Evolutionary conservation across 306 rosid genomes (phyloP), one percentile per base, ranked within the genome.

Genomic region (Argentina anserina): DNA sequence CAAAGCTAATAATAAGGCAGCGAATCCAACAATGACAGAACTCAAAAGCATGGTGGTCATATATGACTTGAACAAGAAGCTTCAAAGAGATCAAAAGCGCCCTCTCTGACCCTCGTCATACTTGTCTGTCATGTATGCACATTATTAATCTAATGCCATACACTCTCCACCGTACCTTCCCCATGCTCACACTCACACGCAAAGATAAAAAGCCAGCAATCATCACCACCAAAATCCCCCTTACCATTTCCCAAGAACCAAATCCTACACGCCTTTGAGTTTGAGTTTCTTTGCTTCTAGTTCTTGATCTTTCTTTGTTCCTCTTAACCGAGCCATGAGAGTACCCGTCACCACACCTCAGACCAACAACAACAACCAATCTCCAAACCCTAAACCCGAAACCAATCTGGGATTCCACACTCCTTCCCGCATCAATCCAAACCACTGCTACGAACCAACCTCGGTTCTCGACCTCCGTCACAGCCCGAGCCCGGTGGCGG

Each of bases 381-480:
- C 81, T 55, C 65, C 62, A 18, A 81, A 61, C 74, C 82, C 79
- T 17, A 82, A 79, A 77, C 77, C 86, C 64, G 79, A 29, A 28
- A 65, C 70, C 47, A 40, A 28, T 75, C 68, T 63, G 17, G 69
- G 60, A 60, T 65, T 21, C 25, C 63, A 66, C 82, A 15, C 79
- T 11, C 7, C 36, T 83, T 21, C 77, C 46, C 53, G 65, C 33
- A 67, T 40, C 71, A 66, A 31, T 60, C 78, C 83, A 5, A 80
- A 55, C 78, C 42, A 76, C 9, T 82, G 80, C 81, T 85, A 85
- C 96, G 97, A 92, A 69, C 94, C 96, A 75, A 90, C 89, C 15
- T 90, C 97, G 2, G 96, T 92, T 21, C 90, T 92, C 17, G 97
- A 92, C 67, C 89, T 86, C 29, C 83, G 88, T 41, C 90, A 90